Evolutionary conservation across 768 basidiomycete species (phyloP).

Genomic region (Phaeotremella skinneri): DNA sequence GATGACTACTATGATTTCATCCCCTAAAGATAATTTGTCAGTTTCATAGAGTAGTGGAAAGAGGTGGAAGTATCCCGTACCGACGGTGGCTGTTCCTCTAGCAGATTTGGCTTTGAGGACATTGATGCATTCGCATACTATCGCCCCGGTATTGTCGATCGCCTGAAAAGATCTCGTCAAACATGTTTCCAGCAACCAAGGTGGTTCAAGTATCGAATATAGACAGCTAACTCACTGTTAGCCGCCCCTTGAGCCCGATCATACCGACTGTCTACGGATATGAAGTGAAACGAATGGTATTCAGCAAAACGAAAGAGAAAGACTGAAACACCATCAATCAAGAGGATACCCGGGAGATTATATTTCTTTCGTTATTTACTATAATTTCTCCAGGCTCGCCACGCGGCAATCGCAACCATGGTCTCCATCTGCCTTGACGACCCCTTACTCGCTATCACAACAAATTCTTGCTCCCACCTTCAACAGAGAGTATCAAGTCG

Average conservation of each 20-base stretch:
- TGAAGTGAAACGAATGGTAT: no score
- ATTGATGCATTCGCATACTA: conserved; percentile 93
- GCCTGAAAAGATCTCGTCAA: conserved; percentile 57
- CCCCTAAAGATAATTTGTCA: conserved; percentile 57
- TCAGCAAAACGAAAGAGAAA: no score
- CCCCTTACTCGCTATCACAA: no score
- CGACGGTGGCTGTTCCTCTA: conserved; percentile 68
- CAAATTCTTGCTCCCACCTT: no score
- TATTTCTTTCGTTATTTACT: neutral
- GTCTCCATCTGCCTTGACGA: conserved; percentile 3
- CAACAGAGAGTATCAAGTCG: no score
- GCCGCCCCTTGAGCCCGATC: neutral
- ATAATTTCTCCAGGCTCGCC: neutral
- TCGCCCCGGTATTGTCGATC: conserved; percentile 95
- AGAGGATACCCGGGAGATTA: neutral
- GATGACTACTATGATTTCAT: conserved; percentile 93
- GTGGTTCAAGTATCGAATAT: no score
- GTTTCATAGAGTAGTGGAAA: neutral
- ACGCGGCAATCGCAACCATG: neutral
- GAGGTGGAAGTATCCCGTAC: conserved; percentile 38
- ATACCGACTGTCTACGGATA: no score
- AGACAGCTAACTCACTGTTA: conserved; percentile 3
- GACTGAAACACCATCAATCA: neutral
- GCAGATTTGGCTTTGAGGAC: conserved; percentile 86
- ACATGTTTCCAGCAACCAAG: neutral